Percentiles rank a stretch among this genome's conserved stretches.
Evolutionary conservation across 495 filamentous ascomycete species (phyloP).

Genomic region (Cetradonia linearis): DNA sequence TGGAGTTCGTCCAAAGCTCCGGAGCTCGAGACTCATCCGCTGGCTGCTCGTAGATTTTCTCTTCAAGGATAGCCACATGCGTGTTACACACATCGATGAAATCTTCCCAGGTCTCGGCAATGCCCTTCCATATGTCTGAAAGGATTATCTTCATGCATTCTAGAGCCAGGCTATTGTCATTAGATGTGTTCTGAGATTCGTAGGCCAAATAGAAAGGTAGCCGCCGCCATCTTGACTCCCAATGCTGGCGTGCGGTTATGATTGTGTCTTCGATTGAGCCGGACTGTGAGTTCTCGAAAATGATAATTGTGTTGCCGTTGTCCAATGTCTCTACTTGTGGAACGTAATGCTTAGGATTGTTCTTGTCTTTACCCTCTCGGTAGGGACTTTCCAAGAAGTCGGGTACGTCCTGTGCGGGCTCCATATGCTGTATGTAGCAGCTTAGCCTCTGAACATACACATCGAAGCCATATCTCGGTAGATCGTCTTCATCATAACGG

Average conservation of each 20-base stretch:
- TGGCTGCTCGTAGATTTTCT: slow-evolving; percentile 47
- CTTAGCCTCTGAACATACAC: slow-evolving; percentile 36
- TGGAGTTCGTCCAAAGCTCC: slow-evolving; percentile 44
- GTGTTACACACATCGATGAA: slow-evolving; percentile 32
- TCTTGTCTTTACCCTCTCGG: slow-evolving; percentile 12
- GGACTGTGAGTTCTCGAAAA: slow-evolving; percentile 42
- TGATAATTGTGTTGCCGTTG: slow-evolving; percentile 44
- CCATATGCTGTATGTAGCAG: slow-evolving; percentile 35
- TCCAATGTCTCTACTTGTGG: slow-evolving; percentile 33
- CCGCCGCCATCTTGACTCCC: slow-evolving; percentile 43
- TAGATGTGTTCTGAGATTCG: slow-evolving; percentile 26
- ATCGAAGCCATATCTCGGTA: slow-evolving; percentile 34
- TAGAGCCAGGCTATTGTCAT: slow-evolving; percentile 30
- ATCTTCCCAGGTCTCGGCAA: slow-evolving; percentile 37
- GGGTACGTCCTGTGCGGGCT: slow-evolving; percentile 25
- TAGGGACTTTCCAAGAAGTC: slow-evolving; percentile 29
- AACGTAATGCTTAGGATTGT: slow-evolving; percentile 18
- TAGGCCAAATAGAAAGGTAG: slow-evolving; percentile 40
- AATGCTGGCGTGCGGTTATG: slow-evolving; percentile 39
- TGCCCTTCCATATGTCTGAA: slow-evolving; percentile 41
- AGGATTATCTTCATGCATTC: slow-evolving; percentile 44
- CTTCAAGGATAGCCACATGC: slow-evolving; percentile 35
- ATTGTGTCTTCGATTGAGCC: slow-evolving; percentile 39
- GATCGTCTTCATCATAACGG: slow-evolving; percentile 37
- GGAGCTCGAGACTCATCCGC: slow-evolving; percentile 46